Evolutionary conservation across 225 moss, liverwort and hornwort genomes (phyloP).

Genomic region (Bryoerythrophyllum caledonicum): DNA sequence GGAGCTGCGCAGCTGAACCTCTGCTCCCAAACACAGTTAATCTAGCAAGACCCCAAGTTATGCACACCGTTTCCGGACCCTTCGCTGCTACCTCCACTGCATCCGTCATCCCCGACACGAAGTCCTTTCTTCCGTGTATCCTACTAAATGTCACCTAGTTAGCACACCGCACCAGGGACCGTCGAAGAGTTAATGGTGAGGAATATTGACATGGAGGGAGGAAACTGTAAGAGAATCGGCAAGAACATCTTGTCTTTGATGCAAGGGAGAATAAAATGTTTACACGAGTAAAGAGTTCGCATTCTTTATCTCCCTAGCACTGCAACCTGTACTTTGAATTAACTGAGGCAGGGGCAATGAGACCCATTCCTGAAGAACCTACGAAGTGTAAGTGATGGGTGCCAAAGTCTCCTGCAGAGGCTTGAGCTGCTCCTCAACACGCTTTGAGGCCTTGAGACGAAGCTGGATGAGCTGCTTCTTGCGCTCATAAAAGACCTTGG

Average conservation of each 20-base stretch:
- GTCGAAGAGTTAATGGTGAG: slow-evolving; percentile 14
- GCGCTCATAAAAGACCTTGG: slow-evolving; percentile 82
- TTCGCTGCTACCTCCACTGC: no score
- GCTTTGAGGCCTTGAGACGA: slow-evolving; percentile 70
- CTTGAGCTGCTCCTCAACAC: slow-evolving; percentile 61
- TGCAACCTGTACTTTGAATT: slow-evolving; percentile 29
- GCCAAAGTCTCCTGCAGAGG: slow-evolving; percentile 50
- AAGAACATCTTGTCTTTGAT: slow-evolving; percentile 5
- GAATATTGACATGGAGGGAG: neutral
- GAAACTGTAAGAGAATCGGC: neutral
- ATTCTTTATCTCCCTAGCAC: slow-evolving; percentile 26
- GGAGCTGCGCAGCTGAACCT: no score
- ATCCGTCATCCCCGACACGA: neutral
- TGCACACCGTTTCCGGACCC: no score
- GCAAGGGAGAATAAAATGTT: slow-evolving; percentile 29
- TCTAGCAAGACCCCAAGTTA: no score
- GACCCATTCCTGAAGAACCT: slow-evolving; percentile 19
- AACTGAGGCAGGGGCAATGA: slow-evolving; percentile 19
- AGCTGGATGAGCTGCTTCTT: slow-evolving; percentile 83
- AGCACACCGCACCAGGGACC: neutral
- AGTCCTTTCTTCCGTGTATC: no score
- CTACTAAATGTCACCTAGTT: no score
- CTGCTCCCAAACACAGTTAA: no score
- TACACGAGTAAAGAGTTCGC: slow-evolving; percentile 14
- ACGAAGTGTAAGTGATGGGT: slow-evolving; percentile 65